phyloP scores from a whole-genome alignment of 2,329 filamentous ascomycete species.

The Phialophora verrucosa region DNA sequence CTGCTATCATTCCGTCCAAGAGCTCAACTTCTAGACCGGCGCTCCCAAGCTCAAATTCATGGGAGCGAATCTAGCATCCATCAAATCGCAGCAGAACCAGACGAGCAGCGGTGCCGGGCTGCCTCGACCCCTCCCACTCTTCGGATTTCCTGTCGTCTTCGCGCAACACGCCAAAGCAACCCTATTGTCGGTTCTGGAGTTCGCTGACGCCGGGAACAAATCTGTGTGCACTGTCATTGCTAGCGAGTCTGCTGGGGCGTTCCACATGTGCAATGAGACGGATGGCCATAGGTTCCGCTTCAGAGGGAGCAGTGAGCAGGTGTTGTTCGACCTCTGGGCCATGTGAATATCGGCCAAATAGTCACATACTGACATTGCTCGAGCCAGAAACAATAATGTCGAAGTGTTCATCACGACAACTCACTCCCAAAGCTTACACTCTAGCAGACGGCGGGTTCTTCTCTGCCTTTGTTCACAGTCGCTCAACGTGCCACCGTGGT shows the following conservation, averaged over 20 bases:
- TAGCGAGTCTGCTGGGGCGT: not conserved
- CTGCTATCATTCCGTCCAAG: not conserved
- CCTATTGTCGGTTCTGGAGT: not conserved
- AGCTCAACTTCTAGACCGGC: not conserved
- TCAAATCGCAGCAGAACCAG: not conserved
- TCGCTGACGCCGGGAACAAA: not conserved
- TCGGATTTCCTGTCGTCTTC: constrained; percentile 4
- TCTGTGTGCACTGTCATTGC: too few species aligned
- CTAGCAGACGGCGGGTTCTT: too few species aligned
- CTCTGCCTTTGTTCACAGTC: too few species aligned
- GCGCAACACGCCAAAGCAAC: not conserved
- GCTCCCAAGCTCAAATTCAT: constrained; percentile 3
- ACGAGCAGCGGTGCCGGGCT: constrained; percentile 3
- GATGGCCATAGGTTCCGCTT: not conserved
- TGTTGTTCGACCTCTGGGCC: not conserved
- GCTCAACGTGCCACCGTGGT: not conserved
- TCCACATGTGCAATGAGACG: not conserved
- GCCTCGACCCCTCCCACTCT: not conserved
- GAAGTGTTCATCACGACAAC: not conserved
- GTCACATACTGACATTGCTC: not conserved
- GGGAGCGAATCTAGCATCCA: constrained; percentile 1
- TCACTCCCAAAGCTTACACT: not conserved
- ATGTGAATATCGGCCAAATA: not conserved
- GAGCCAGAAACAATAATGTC: not conserved
- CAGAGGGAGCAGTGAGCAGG: not conserved